Evolutionary conservation across 345 rosid species (phyloP).

Genomic region (Syzygium aqueum): DNA sequence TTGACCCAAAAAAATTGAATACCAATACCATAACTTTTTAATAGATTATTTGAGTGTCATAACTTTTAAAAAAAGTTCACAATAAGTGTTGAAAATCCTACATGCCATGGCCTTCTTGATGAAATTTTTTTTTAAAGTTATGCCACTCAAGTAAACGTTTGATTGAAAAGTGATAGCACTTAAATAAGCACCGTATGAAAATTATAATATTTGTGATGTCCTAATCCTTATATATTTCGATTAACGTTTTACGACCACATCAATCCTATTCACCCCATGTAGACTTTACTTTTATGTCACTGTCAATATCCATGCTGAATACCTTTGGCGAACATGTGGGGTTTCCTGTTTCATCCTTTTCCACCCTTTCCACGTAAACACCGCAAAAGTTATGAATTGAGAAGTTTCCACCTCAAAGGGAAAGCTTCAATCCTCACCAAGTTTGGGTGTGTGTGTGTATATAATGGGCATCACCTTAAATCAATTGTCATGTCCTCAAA

Average conservation of each 20-base stretch:
- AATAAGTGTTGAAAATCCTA: neutral
- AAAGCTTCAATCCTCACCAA: neutral
- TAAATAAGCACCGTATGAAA: fast-evolving
- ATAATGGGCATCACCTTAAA: neutral
- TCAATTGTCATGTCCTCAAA: neutral
- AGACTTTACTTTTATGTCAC: neutral
- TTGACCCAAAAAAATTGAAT: too few species aligned
- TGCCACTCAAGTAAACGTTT: neutral
- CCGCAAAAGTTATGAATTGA: neutral
- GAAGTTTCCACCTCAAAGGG: neutral
- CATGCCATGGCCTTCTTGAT: fast-evolving
- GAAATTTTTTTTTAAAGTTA: neutral
- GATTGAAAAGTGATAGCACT: neutral
- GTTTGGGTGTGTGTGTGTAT: neutral
- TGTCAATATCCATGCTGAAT: neutral
- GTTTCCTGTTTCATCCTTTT: neutral
- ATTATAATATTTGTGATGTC: neutral
- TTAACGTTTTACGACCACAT: neutral
- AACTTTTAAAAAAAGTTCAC: neutral
- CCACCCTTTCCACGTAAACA: neutral
- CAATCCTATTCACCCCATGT: neutral
- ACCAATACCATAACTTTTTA: neutral
- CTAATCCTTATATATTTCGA: neutral
- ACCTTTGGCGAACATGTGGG: neutral
- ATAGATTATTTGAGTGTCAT: neutral